These are phyloP conservation scores for Aspergillus homomorphus DNA, from an alignment of 495 filamentous ascomycete species.

Conservation along the genomic window DNA sequence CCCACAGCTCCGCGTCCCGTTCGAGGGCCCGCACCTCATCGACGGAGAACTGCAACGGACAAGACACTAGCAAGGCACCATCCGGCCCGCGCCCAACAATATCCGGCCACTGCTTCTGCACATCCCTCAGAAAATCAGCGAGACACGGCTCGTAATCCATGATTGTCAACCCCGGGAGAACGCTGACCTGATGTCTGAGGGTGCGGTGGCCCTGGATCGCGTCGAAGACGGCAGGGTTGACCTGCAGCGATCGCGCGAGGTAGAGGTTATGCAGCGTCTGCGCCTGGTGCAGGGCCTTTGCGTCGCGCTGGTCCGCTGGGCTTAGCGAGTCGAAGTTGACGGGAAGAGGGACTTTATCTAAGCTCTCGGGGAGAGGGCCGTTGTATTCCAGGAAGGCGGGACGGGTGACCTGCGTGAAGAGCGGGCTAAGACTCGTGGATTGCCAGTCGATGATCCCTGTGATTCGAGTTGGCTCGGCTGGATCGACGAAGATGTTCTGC, in stretches of 20 bases:
- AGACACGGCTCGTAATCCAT: constrained; percentile 30
- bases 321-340: constrained; percentile 20
- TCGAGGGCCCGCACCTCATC: constrained; percentile 19
- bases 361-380: constrained; percentile 19
- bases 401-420: constrained; percentile 23
- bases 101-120: constrained; percentile 23
- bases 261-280: constrained; percentile 28
- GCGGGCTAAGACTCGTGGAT: constrained; percentile 19
- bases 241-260: constrained; percentile 23
- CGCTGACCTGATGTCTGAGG: constrained; percentile 27
- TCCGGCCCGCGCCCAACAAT: constrained; percentile 12
- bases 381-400: constrained; percentile 28
- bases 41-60: constrained; percentile 21
- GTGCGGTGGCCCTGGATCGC: constrained; percentile 25
- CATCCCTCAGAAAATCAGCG: constrained; percentile 21
- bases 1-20: constrained; percentile 25
- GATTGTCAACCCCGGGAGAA: constrained; percentile 23
- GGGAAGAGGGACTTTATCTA: constrained; percentile 23
- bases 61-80: constrained; percentile 17
- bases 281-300: constrained; percentile 23
- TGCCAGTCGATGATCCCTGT: constrained; percentile 30
- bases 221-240: constrained; percentile 21
- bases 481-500: constrained; percentile 30
- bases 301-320: constrained; percentile 22
- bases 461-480: constrained; percentile 21